A percentile compares a stretch with the other conserved stretches of the same genome.
Evolutionary conservation across 1,284 basidiomycete species (phyloP).

Genomic region (Laetiporus sulphureus): DNA sequence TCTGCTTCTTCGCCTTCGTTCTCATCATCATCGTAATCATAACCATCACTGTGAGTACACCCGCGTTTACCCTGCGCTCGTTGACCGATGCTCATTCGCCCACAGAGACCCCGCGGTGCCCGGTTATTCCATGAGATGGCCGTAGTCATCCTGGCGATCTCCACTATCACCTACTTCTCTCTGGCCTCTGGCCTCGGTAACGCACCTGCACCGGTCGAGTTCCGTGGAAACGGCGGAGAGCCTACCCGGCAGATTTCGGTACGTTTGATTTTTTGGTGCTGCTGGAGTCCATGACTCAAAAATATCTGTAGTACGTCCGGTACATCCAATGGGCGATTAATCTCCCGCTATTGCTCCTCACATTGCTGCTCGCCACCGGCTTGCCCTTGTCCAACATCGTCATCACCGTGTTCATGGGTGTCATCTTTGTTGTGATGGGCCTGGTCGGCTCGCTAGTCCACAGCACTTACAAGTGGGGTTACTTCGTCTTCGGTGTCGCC

Average conservation of each 20-base stretch:
- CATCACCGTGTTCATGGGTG: conserved; percentile 40
- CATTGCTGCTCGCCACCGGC: conserved; percentile 40
- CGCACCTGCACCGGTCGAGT: conserved; percentile 16
- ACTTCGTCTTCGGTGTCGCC: conserved; percentile 35
- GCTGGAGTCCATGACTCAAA: no score
- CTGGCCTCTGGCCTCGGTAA: conserved; percentile 21
- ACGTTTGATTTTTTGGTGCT: no score
- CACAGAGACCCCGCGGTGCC: conserved; percentile 16
- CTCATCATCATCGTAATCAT: no score
- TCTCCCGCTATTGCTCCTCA: conserved; percentile 44
- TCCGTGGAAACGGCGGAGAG: conserved; percentile 12
- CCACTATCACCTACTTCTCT: conserved; percentile 18
- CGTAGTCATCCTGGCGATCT: conserved; percentile 15
- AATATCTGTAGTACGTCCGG: conserved; percentile 30
- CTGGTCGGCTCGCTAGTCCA: conserved; percentile 39
- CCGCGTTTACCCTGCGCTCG: no score
- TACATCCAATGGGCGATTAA: conserved; percentile 52
- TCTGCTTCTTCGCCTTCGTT: no score
- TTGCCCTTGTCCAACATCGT: conserved; percentile 44
- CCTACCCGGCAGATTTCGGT: conserved; percentile 19
- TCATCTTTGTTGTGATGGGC: conserved; percentile 40
- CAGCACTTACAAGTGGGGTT: conserved; percentile 43
- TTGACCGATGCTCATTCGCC: no score
- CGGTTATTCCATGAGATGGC: conserved; percentile 20
- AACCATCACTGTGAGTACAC: no score